Base-by-base conservation (phyloP, 2,329 filamentous ascomycete genomes). In the Lachnellula occidentalis region DNA sequence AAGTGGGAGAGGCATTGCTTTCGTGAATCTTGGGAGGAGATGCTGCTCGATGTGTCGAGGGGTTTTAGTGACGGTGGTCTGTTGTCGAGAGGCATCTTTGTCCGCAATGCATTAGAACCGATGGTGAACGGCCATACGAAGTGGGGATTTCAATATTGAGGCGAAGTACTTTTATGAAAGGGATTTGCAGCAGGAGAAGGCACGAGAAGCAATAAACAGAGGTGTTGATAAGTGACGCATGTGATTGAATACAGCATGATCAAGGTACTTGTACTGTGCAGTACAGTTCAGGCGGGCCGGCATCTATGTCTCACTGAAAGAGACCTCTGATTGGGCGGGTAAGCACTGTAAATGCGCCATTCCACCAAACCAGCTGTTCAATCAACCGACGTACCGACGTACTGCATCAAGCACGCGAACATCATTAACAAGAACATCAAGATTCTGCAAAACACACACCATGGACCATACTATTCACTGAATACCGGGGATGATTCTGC, bases 21-120 rank as follows among this genome's bases (percentile, higher is more conserved):
- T 43, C n/a, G 19, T 22, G 17, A 43, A 1, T 43, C 41, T n/a
- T 43, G 19, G 5, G 41, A 43, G 24, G 41, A 4, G 41, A 22
- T 8, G 15, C 37, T 41, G 37, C 4, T 41, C 27, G 27, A 27
- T 9, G 17, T 21, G 21, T 21, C 41, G 41, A 43, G 41, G 41
- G 41, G 41, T 7, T 39, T 39, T n/a, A 39, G 58, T 61, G 59
- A 61, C 57, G 57, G 60, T 58, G 59, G 31, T 36, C 45, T 36
- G 31, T 31, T 14, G 4, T 39, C 27, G 24, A 14, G 22, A 45
- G 55, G 42, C 52, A 56, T 50, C n/a, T 49, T 51, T 52, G 52
- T 45, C 42, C 49, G 21, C 45, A 41, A 34, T 41, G 17, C 14
- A 41, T 19, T 15, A 41, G 17, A 41, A 43, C n/a, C 34, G 19